Conservation (phyloP, 441 rosid species). For the Gossypium lobatum region DNA sequence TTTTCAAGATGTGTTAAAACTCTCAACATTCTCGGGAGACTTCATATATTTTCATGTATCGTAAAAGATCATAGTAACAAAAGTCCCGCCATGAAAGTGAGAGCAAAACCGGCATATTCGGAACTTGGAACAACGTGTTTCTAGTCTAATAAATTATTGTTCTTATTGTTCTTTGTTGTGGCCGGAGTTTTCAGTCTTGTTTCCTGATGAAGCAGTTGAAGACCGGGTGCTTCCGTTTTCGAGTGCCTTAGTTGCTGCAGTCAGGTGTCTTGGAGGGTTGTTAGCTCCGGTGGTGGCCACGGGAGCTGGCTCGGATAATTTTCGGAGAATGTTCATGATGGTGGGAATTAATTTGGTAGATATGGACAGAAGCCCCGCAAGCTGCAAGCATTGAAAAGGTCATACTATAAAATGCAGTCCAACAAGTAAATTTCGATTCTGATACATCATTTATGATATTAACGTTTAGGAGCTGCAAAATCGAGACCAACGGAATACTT, state of each 20-base stretch:
- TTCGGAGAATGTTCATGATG: constrained; percentile 69
- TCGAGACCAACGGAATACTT: background rate
- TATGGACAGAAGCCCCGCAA: constrained; percentile 77
- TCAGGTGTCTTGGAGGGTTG: constrained; percentile 37
- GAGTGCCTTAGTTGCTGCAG: constrained; percentile 22
- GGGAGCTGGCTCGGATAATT: constrained; percentile 77
- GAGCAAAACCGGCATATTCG: constrained; percentile 17
- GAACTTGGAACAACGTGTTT: background rate
- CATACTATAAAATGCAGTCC: background rate
- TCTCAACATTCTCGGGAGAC: constrained; percentile 6
- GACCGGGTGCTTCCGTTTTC: constrained; percentile 8
- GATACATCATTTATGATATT: background rate
- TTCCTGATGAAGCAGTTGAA: constrained; percentile 38
- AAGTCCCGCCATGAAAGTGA: background rate
- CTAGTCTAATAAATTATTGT: constrained; percentile 13
- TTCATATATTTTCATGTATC: background rate
- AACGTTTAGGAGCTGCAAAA: background rate
- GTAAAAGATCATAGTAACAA: background rate
- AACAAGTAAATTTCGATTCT: background rate
- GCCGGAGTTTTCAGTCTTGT: constrained; percentile 30
- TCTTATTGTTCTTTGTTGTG: constrained; percentile 37
- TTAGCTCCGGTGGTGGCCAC: constrained; percentile 36
- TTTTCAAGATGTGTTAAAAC: constrained; percentile 9
- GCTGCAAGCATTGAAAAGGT: constrained; percentile 32
- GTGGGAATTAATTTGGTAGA: constrained; percentile 82